phyloP scores from a whole-genome alignment of 805 yeast genomes.

The Komagataella ulmi region DNA sequence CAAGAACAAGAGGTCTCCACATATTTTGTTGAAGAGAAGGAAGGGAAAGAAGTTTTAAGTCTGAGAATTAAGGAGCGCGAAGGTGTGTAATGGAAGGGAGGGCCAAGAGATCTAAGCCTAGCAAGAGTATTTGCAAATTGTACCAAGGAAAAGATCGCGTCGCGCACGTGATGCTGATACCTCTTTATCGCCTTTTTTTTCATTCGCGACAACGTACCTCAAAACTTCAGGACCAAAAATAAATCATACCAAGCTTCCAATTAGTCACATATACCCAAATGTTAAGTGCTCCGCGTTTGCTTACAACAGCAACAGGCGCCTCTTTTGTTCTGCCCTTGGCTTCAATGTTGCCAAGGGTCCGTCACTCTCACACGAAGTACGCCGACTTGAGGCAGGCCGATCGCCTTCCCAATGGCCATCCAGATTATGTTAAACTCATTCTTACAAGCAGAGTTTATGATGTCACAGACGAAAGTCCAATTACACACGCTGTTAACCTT shows the following conservation, averaged over 20 bases:
- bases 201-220: neutral
- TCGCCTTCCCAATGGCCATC: constrained; percentile 46
- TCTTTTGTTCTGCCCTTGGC: neutral
- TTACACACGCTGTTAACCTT: constrained; percentile 60
- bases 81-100: neutral
- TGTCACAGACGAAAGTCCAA: constrained; percentile 83
- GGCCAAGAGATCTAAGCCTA: neutral
- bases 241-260: neutral
- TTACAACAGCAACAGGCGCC: neutral
- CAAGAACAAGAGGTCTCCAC: neutral
- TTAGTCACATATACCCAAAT: neutral
- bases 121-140: neutral
- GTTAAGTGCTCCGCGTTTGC: neutral
- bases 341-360: neutral
- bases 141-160: neutral
- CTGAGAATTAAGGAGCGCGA: neutral
- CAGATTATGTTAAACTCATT: constrained; percentile 89
- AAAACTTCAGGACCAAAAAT: no score
- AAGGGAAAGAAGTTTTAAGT: neutral
- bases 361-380: neutral
- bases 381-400: constrained; percentile 28
- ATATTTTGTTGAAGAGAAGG: neutral
- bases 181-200: neutral
- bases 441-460: constrained; percentile 91
- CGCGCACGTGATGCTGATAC: neutral